A percentile compares a stretch with the other conserved stretches of the same genome.
Conservation (phyloP, 2,329 filamentous ascomycete genomes). For the Aspergillus sp. region DNA sequence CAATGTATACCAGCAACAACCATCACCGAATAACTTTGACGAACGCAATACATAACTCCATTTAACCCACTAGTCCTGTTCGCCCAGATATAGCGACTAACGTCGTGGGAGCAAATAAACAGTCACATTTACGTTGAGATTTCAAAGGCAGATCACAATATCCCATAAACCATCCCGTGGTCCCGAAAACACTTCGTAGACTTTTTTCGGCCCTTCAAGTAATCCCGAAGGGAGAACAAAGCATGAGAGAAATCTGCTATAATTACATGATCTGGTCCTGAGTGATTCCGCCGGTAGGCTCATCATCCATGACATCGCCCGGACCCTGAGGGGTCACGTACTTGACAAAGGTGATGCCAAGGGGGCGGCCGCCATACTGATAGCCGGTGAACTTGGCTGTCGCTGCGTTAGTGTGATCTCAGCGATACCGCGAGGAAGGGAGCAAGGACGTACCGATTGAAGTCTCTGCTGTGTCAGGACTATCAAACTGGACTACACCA, state of each 20-base stretch:
- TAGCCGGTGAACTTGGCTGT: conserved; percentile 93
- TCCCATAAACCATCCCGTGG: background rate
- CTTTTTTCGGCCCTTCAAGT: conserved; percentile 10
- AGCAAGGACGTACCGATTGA: conserved; percentile 63
- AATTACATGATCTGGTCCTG: conserved; percentile 96
- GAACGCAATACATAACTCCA: background rate
- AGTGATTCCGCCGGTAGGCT: conserved; percentile 69
- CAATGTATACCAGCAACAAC: background rate
- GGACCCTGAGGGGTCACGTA: conserved; percentile 69
- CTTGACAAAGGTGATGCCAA: conserved; percentile 91
- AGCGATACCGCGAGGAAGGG: background rate
- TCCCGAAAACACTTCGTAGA: conserved; percentile 11
- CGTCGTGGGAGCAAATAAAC: background rate
- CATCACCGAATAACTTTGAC: background rate
- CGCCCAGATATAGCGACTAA: conserved; percentile 9
- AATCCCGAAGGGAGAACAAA: conserved; percentile 5
- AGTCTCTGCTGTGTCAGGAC: conserved; percentile 79
- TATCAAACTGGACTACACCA: conserved; percentile 94
- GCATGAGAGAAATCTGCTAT: conserved; percentile 4
- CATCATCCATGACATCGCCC: conserved; percentile 77
- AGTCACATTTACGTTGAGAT: conserved; percentile 8
- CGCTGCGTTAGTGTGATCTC: conserved; percentile 7
- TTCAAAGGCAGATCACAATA: conserved; percentile 4
- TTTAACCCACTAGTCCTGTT: conserved; percentile 14
- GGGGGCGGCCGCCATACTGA: conserved; percentile 91